Conservation (phyloP, 2,329 filamentous ascomycete species). For the Colletotrichum sp. region DNA sequence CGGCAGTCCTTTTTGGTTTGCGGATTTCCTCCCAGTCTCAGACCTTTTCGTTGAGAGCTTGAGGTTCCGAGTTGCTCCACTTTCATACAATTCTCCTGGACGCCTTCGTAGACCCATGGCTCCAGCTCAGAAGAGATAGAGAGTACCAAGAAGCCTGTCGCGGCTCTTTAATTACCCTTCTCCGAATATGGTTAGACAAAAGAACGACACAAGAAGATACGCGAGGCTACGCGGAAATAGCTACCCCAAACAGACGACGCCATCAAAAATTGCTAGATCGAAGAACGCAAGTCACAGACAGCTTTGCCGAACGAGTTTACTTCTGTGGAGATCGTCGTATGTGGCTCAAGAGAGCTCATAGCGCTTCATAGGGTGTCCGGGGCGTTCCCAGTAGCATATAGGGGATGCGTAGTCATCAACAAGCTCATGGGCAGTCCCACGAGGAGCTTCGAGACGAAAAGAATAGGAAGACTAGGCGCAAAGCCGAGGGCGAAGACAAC, state of each 20-base stretch:
- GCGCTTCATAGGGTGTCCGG: neutral
- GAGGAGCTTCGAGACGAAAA: neutral
- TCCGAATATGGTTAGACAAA: neutral
- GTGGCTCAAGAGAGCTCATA: neutral
- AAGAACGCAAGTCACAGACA: neutral
- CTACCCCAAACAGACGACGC: neutral
- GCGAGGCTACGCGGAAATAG: neutral
- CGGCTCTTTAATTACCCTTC: neutral
- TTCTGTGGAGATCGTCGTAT: neutral
- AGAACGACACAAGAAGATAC: neutral
- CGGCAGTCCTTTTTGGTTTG: neutral
- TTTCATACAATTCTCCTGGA: neutral
- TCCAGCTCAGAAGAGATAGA: neutral
- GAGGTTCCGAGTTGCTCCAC: neutral
- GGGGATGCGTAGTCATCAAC: neutral
- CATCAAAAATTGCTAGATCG: neutral
- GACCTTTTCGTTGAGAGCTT: neutral
- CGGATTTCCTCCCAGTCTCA: neutral
- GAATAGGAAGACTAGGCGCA: neutral
- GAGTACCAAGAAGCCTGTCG: neutral
- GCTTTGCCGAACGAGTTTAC: neutral
- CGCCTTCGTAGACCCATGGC: neutral
- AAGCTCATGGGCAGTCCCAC: neutral
- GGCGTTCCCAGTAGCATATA: neutral
- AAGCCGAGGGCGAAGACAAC: neutral